Percentiles rank a stretch among this genome's conserved stretches.
These are phyloP conservation scores for Suhomyces sp. DNA, from an alignment of 805 yeast species.

Conservation along the genomic window DNA sequence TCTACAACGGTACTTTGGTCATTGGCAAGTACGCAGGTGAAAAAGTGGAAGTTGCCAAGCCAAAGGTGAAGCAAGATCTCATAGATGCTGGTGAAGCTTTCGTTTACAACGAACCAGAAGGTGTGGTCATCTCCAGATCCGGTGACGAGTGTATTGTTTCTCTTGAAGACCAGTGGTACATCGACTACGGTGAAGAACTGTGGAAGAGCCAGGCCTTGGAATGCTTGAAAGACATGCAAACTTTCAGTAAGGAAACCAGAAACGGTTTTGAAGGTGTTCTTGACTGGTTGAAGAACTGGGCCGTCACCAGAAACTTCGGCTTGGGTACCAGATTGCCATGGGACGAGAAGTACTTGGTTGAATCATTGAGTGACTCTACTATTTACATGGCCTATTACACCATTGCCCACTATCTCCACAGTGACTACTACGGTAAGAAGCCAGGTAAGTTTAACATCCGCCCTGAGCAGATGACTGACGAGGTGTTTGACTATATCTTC, in stretches of 20 bases:
- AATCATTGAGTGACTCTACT: slow-evolving; percentile 94
- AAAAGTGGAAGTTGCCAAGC: slow-evolving; percentile 87
- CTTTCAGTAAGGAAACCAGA: slow-evolving; percentile 78
- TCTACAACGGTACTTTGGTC: slow-evolving; percentile 80
- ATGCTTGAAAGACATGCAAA: slow-evolving; percentile 71
- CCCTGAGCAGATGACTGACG: slow-evolving; percentile 87
- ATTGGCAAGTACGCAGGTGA: slow-evolving; percentile 83
- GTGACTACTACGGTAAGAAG: slow-evolving; percentile 77
- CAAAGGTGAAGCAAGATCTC: slow-evolving; percentile 79
- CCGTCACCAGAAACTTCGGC: slow-evolving; percentile 94
- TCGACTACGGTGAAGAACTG: slow-evolving; percentile 90
- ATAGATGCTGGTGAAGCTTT: slow-evolving; percentile 77
- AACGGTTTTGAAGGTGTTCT: slow-evolving; percentile 92
- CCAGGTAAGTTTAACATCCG: slow-evolving; percentile 70
- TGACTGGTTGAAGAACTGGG: slow-evolving; percentile 98
- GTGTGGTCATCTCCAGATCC: slow-evolving; percentile 84
- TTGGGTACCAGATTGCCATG: slow-evolving; percentile 94
- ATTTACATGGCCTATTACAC: slow-evolving; percentile 95
- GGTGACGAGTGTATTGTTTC: slow-evolving; percentile 97
- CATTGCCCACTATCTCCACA: slow-evolving; percentile 78
- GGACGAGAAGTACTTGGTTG: slow-evolving; percentile 92
- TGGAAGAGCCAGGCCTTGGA: slow-evolving; percentile 85
- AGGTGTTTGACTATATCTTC: slow-evolving; percentile 89
- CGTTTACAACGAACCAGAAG: slow-evolving; percentile 92
- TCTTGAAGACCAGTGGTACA: slow-evolving; percentile 97